Conservation (phyloP, 1,139 yeast species). For the Nakaseomyces sp. region DNA sequence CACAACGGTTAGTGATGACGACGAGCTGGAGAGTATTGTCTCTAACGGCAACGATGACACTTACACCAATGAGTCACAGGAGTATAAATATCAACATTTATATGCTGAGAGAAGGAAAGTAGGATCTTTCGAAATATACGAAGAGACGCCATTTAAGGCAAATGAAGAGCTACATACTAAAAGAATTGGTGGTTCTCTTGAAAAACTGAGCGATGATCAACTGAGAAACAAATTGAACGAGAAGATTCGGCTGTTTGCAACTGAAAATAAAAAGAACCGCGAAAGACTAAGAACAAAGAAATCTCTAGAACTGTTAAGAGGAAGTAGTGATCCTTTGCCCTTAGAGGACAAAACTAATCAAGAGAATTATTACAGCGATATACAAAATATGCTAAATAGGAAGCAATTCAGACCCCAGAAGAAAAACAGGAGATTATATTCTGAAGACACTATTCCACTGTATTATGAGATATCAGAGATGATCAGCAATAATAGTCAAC, state of each 20-base stretch:
- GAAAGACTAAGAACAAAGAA: conserved; percentile 23
- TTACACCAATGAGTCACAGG: neutral
- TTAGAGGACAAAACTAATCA: neutral
- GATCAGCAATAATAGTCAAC: neutral
- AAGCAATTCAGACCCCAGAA: neutral
- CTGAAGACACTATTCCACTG: conserved; percentile 15
- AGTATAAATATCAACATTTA: neutral
- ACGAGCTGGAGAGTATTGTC: conserved; percentile 1
- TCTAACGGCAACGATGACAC: neutral
- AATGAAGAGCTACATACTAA: neutral
- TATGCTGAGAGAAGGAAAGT: neutral
- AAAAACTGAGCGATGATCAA: conserved; percentile 26
- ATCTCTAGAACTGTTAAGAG: conserved; percentile 26
- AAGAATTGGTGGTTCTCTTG: neutral
- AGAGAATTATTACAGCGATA: neutral
- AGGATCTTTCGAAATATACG: neutral
- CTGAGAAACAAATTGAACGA: conserved; percentile 23
- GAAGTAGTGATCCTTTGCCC: conserved; percentile 6
- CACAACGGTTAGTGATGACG: conserved; percentile 3
- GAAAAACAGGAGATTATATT: conserved; percentile 9
- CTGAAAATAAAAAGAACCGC: conserved; percentile 25
- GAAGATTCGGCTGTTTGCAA: conserved; percentile 23
- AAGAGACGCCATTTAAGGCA: neutral
- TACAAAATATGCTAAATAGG: neutral
- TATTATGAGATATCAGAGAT: conserved; percentile 11